phyloP scores from a whole-genome alignment of 2,329 filamentous ascomycete species.

The Nemania diffusa region DNA sequence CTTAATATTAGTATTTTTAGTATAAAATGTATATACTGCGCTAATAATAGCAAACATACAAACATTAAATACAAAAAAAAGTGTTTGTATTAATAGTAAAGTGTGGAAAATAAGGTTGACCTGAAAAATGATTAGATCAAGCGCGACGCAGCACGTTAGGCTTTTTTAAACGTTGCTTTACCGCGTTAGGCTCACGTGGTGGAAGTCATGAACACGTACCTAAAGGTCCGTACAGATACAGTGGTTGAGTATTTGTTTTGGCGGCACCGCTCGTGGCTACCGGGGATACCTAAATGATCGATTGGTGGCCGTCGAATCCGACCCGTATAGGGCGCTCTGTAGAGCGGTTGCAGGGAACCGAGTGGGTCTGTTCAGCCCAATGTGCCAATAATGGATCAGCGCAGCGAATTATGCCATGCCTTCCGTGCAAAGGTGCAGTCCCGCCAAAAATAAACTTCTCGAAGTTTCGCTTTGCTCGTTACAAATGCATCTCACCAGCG shows the following conservation, averaged over 20 bases:
- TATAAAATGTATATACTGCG: too few species aligned
- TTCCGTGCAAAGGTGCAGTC: neutral
- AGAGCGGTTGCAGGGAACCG: neutral
- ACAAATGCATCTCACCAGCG: slow-evolving; percentile 11
- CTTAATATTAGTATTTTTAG: too few species aligned
- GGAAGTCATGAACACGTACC: neutral
- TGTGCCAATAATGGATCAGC: neutral
- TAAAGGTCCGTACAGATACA: neutral
- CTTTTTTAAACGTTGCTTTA: too few species aligned
- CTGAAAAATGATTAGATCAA: too few species aligned
- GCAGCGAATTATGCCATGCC: neutral
- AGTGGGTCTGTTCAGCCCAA: neutral
- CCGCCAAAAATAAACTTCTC: slow-evolving; percentile 19
- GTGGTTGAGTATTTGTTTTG: neutral
- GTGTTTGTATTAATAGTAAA: too few species aligned
- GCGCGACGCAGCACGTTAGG: neutral
- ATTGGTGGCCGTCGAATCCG: too few species aligned
- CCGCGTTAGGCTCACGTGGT: slow-evolving; percentile 4
- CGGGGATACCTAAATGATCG: too few species aligned
- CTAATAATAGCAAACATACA: too few species aligned
- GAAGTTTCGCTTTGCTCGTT: slow-evolving; percentile 30
- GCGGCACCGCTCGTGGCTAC: too few species aligned
- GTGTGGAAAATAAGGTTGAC: too few species aligned
- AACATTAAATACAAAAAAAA: too few species aligned
- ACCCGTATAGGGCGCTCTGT: too few species aligned